phyloP scores from a whole-genome alignment of 2,329 filamentous ascomycete species.

The Nakataea oryzae region DNA sequence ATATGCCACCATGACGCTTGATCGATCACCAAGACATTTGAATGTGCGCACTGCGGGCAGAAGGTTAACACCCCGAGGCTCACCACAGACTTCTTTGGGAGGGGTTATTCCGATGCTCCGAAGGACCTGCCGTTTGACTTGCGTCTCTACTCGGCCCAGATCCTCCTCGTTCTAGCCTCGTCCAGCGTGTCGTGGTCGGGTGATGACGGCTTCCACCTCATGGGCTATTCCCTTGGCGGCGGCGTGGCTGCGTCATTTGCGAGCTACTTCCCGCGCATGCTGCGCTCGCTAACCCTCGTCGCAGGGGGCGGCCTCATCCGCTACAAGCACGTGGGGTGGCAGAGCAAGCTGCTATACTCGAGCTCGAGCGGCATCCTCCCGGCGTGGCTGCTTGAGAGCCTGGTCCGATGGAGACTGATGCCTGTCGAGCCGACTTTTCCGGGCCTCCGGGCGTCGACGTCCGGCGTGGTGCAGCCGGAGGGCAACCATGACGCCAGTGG shows the following conservation, averaged over 20 bases:
- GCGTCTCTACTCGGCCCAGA: slow-evolving; percentile 54
- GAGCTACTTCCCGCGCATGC: slow-evolving; percentile 52
- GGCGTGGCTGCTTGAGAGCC: slow-evolving; percentile 39
- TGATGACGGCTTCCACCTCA: slow-evolving; percentile 51
- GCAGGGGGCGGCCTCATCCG: slow-evolving; percentile 61
- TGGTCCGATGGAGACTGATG: slow-evolving; percentile 40
- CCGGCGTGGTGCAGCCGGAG: slow-evolving; percentile 9
- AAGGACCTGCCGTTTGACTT: slow-evolving; percentile 47
- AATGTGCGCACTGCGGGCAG: background rate
- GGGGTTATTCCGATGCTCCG: slow-evolving; percentile 68
- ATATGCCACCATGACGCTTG: too few relatives aligned
- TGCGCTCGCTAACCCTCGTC: slow-evolving; percentile 55
- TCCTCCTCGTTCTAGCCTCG: slow-evolving; percentile 55
- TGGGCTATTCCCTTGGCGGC: slow-evolving; percentile 76
- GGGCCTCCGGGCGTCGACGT: too few relatives aligned
- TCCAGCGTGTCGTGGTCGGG: slow-evolving; percentile 47
- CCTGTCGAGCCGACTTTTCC: slow-evolving; percentile 12
- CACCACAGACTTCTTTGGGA: slow-evolving; percentile 55
- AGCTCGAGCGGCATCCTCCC: slow-evolving; percentile 44
- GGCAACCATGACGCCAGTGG: slow-evolving; percentile 26
- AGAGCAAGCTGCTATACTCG: slow-evolving; percentile 53
- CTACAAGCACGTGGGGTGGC: slow-evolving; percentile 47
- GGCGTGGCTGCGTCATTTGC: slow-evolving; percentile 63
- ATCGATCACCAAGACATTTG: too few relatives aligned
- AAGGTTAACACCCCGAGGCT: background rate